These are phyloP conservation scores for Sphagnum fallax DNA, from an alignment of 228 moss, liverwort and hornwort genomes.

Conservation along the genomic window DNA sequence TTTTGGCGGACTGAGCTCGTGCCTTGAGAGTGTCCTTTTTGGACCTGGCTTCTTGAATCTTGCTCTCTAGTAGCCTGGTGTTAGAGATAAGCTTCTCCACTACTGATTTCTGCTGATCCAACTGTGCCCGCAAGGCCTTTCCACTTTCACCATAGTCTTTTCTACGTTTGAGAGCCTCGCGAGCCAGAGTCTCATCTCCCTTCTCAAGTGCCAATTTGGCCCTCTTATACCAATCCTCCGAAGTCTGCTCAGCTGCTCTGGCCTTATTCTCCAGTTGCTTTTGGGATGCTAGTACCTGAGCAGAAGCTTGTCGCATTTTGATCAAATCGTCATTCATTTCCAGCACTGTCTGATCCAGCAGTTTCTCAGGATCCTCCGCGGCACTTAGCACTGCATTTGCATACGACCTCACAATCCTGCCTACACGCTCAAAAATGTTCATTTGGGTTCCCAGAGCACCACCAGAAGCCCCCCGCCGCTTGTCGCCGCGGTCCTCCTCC, in stretches of 20 bases:
- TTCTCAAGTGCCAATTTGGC: slow-evolving; percentile 94
- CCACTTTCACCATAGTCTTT: slow-evolving; percentile 99
- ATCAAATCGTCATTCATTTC: slow-evolving; percentile 97
- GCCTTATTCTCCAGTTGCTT: slow-evolving; percentile 96
- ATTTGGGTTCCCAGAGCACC: slow-evolving; percentile 78
- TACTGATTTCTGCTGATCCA: slow-evolving; percentile 88
- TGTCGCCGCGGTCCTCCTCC: not conserved
- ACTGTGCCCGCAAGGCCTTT: slow-evolving; percentile 72
- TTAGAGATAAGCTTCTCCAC: slow-evolving; percentile 94
- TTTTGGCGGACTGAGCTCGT: slow-evolving; percentile 97
- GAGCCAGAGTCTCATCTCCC: slow-evolving; percentile 87
- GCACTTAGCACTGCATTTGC: slow-evolving; percentile 94
- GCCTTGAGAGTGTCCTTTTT: slow-evolving; percentile 99
- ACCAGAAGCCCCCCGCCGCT: slow-evolving; percentile 10
- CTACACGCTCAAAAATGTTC: slow-evolving; percentile 93
- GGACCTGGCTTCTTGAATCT: slow-evolving; percentile 96
- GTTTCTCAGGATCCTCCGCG: slow-evolving; percentile 98
- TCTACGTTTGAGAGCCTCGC: slow-evolving; percentile 94
- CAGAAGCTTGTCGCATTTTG: slow-evolving; percentile 98
- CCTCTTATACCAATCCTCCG: slow-evolving; percentile 98
- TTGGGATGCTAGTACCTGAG: slow-evolving; percentile 96
- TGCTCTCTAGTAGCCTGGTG: slow-evolving; percentile 98
- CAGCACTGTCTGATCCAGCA: slow-evolving; percentile 92
- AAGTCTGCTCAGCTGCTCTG: slow-evolving; percentile 75
- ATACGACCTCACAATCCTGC: slow-evolving; percentile 88